Evolutionary conservation across 805 yeast genomes (phyloP), one percentile per base, ranked within the genome.

Genomic region (Candida lessepsii): DNA sequence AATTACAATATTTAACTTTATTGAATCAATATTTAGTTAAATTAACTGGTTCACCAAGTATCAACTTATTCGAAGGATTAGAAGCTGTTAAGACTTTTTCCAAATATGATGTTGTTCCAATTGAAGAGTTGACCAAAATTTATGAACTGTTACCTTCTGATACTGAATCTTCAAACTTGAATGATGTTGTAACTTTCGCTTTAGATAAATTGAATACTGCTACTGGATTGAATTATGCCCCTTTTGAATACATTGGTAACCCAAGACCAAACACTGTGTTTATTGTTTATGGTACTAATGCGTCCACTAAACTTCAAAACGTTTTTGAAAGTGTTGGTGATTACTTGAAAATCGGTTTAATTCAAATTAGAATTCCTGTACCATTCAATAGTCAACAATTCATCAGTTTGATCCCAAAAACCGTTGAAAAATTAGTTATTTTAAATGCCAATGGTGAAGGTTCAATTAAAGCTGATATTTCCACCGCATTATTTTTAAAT

Each of bases 51-150:
- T 63, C 64, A 19, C 85, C 95, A 3, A 73, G 83, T 10, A 58
- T 88, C 41, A 81, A 86, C 60, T 70, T 87, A 46, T 87, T 83
- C 57, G 96, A 90, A 60, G 97, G 96, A 24, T 71, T 85, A 10
- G 73, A 80, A 37, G 81, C 77, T 42, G 57, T 76, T 43, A 77
- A 75, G 46, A 72, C 76, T 39, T 70, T 63, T 58, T 65, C 74
- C 48, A 73, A 70, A 42, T 67, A 71, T 46, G 53, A 65, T n/a
- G 61, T 70, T 40, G 69, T 72, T 39, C 58, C 76, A 6, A 59
- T 72, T n/a, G 70, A 63, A 10, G 59, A 70, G 11, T 50, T 79
- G 37, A 65, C 70, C 31, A 43, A 52, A 7, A 52, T 67, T 39
- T 71, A 70, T 52, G 56, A 60, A 35, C 52, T 63, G 29, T 62